Conservation (phyloP, 2,329 filamentous ascomycete genomes). For the Colletotrichum sp. region DNA sequence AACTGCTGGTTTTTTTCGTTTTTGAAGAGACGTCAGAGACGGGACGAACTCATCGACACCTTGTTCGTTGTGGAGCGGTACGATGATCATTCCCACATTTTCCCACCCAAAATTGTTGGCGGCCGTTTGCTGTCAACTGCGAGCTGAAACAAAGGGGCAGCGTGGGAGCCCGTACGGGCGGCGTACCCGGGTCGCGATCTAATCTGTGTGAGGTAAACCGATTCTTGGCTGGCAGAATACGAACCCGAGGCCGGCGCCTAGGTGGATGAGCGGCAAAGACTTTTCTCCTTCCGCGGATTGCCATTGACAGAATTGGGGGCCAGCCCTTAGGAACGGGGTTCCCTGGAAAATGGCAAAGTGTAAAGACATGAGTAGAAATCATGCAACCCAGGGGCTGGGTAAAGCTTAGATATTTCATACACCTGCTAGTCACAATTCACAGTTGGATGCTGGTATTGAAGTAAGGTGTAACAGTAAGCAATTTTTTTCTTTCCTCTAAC, state of each 20-base stretch:
- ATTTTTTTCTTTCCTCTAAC: not conserved
- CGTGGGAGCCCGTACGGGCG: not conserved
- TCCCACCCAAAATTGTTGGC: not conserved
- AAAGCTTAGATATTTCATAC: not conserved
- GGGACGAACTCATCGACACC: not conserved
- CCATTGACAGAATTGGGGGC: not conserved
- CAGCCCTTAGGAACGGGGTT: not conserved
- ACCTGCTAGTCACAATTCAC: not conserved
- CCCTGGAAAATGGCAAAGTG: not conserved
- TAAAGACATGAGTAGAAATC: not conserved
- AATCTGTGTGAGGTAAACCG: not conserved
- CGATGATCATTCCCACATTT: not conserved
- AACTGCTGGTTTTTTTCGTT: not conserved
- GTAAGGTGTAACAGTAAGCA: not conserved
- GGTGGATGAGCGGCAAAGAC: not conserved
- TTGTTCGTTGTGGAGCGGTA: not conserved
- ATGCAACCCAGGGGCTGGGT: not conserved
- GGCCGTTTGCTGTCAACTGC: not conserved
- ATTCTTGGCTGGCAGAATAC: not conserved
- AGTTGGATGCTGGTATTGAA: not conserved
- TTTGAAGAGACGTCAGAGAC: not conserved
- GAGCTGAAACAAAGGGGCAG: not conserved
- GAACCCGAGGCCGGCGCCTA: not conserved
- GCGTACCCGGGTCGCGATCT: not conserved
- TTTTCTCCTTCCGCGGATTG: not conserved